Conservation (phyloP, 352 stramenopile genomes). For the Plasmopara halstedii region DNA sequence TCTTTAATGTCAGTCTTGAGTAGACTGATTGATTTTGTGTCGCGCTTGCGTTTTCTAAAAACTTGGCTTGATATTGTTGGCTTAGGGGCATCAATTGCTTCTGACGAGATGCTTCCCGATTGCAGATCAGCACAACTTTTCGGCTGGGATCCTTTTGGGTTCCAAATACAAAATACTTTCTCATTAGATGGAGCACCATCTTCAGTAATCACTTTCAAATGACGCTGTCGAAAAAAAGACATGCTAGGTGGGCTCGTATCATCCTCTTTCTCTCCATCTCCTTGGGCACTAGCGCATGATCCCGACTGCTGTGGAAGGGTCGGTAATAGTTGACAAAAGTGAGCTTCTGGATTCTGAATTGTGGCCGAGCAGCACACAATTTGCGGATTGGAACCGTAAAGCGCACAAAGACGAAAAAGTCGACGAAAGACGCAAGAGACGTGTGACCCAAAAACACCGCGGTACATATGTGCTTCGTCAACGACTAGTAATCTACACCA, state of each 20-base stretch:
- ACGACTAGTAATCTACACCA: slow-evolving; percentile 56
- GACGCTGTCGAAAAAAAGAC: slow-evolving; percentile 53
- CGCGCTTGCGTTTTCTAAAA: slow-evolving; percentile 19
- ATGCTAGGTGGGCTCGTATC: slow-evolving; percentile 27
- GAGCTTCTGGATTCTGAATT: slow-evolving; percentile 88
- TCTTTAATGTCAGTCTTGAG: background rate
- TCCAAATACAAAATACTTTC: slow-evolving; percentile 96
- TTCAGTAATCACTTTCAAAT: slow-evolving; percentile 73
- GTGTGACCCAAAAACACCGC: slow-evolving; percentile 79
- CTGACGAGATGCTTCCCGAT: background rate
- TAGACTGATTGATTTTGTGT: background rate
- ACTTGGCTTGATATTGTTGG: background rate
- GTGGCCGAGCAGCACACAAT: slow-evolving; percentile 96
- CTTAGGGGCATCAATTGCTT: background rate
- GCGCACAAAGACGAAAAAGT: slow-evolving; percentile 80
- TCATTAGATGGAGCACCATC: slow-evolving; percentile 85
- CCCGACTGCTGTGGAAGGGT: slow-evolving; percentile 21
- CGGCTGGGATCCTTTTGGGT: slow-evolving; percentile 60
- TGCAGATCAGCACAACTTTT: too few species aligned
- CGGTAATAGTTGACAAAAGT: slow-evolving; percentile 90
- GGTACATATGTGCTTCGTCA: slow-evolving; percentile 93
- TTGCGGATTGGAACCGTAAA: slow-evolving; percentile 74
- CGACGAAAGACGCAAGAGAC: slow-evolving; percentile 86
- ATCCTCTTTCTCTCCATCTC: background rate
- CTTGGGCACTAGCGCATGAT: background rate